phyloP scores from a whole-genome alignment of 805 yeast genomes.

The Cyberlindnera xylosilytica region DNA sequence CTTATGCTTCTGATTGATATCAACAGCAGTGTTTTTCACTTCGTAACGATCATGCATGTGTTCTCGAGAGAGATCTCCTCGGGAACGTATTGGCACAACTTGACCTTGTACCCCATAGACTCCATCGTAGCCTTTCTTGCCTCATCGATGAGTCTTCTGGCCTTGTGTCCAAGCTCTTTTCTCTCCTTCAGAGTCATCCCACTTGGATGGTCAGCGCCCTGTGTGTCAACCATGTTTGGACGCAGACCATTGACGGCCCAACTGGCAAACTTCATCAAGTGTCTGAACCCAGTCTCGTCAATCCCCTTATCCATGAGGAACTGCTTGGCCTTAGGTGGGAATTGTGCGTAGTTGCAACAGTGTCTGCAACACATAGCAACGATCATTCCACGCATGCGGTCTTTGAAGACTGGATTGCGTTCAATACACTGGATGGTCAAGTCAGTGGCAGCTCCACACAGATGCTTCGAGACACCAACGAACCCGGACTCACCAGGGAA shows the following conservation, averaged over 20 bases:
- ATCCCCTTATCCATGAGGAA: constrained; percentile 25
- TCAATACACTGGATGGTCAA: constrained; percentile 66
- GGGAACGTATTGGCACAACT: constrained; percentile 58
- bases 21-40: neutral
- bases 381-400: constrained; percentile 50
- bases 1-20: neutral
- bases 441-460: constrained; percentile 95
- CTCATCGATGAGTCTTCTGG: constrained; percentile 73
- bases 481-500: constrained; percentile 19
- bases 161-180: constrained; percentile 58
- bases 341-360: constrained; percentile 62
- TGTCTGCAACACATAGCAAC: constrained; percentile 96
- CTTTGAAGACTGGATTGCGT: constrained; percentile 33
- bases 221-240: constrained; percentile 37
- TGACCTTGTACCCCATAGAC: constrained; percentile 38
- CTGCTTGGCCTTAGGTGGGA: constrained; percentile 32
- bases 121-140: constrained; percentile 55
- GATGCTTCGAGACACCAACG: constrained; percentile 79
- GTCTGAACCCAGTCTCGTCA: constrained; percentile 37
- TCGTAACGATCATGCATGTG: constrained; percentile 44
- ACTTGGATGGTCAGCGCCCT: constrained; percentile 42
- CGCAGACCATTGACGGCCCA: constrained; percentile 85
- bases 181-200: constrained; percentile 47
- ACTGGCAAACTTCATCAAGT: constrained; percentile 64
- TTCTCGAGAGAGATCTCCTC: constrained; percentile 67